These are phyloP conservation scores for Cryptococcus sp. DNA, from an alignment of 1,284 basidiomycete genomes.

Conservation along the genomic window DNA sequence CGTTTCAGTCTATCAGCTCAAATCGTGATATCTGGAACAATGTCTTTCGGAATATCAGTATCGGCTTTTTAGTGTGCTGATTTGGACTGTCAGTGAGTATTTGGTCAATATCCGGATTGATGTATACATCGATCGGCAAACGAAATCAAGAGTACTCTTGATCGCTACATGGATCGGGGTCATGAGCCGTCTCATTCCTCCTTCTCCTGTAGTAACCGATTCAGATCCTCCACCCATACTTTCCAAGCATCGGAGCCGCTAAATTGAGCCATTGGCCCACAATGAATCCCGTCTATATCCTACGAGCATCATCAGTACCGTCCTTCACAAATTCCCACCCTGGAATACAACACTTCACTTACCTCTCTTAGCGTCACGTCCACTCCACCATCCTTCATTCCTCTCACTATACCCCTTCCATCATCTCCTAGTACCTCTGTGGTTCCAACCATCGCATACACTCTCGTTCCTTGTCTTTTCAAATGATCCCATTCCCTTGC, in stretches of 20 bases:
- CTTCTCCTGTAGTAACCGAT: neutral
- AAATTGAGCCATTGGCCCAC: slow-evolving; percentile 6
- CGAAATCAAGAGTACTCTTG: too few species aligned
- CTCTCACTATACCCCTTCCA: slow-evolving; percentile 18
- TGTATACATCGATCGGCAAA: too few species aligned
- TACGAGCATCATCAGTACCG: neutral
- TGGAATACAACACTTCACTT: neutral
- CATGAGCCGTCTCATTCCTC: too few species aligned
- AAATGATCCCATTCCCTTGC: slow-evolving; percentile 18
- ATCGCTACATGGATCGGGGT: too few species aligned
- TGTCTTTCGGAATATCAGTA: too few species aligned
- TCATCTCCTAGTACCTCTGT: slow-evolving; percentile 35
- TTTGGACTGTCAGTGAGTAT: too few species aligned
- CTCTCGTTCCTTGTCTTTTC: slow-evolving; percentile 8
- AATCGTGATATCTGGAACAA: too few species aligned
- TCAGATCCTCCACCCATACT: neutral
- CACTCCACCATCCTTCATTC: slow-evolving; percentile 32
- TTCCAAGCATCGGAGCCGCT: slow-evolving; percentile 5
- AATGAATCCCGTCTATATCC: slow-evolving; percentile 6
- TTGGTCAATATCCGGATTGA: too few species aligned
- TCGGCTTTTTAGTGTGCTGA: too few species aligned
- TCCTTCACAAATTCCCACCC: too few species aligned
- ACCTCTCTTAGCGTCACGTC: slow-evolving; percentile 17
- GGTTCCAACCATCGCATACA: slow-evolving; percentile 34
- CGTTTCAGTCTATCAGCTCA: too few species aligned